Percentiles rank a stretch among this genome's conserved stretches.
Evolutionary conservation across 495 filamentous ascomycete genomes (phyloP).

Genomic region (Penicillium verhagenii): DNA sequence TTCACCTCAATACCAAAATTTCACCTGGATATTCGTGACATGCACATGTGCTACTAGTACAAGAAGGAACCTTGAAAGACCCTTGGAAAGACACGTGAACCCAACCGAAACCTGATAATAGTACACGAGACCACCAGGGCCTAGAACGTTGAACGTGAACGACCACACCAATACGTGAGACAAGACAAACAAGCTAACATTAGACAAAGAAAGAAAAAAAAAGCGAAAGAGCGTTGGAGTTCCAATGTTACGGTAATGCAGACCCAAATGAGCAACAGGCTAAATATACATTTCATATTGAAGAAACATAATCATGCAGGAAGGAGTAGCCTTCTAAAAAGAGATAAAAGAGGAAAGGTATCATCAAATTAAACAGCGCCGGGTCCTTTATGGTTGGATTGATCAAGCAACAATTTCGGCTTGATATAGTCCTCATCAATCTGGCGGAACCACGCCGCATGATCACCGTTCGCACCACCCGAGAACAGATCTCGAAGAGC

Average conservation of each 20-base stretch:
- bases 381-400: slow-evolving; percentile 50
- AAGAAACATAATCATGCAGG: slow-evolving; percentile 15
- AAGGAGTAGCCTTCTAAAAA: slow-evolving; percentile 6
- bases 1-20: not conserved
- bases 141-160: not conserved
- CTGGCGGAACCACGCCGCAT: slow-evolving; percentile 87
- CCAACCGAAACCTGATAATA: not conserved
- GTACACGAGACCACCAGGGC: slow-evolving; percentile 2
- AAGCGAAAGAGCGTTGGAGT: not conserved
- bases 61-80: not conserved
- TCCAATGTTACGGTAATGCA: slow-evolving; percentile 15
- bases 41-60: not conserved
- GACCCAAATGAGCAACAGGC: slow-evolving; percentile 20
- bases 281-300: slow-evolving; percentile 30
- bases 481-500: slow-evolving; percentile 73
- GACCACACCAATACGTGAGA: not conserved
- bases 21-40: not conserved
- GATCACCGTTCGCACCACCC: slow-evolving; percentile 75
- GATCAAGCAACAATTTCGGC: slow-evolving; percentile 84
- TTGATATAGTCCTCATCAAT: slow-evolving; percentile 97
- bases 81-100: too few species aligned
- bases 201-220: slow-evolving; percentile 2
- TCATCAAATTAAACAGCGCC: slow-evolving; percentile 40
- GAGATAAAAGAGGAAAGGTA: slow-evolving; percentile 18
- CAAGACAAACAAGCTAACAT: not conserved